These are phyloP conservation scores for Aspergillus fumigatiaffinis DNA, from an alignment of 2,329 filamentous ascomycete species.

Conservation along the genomic window DNA sequence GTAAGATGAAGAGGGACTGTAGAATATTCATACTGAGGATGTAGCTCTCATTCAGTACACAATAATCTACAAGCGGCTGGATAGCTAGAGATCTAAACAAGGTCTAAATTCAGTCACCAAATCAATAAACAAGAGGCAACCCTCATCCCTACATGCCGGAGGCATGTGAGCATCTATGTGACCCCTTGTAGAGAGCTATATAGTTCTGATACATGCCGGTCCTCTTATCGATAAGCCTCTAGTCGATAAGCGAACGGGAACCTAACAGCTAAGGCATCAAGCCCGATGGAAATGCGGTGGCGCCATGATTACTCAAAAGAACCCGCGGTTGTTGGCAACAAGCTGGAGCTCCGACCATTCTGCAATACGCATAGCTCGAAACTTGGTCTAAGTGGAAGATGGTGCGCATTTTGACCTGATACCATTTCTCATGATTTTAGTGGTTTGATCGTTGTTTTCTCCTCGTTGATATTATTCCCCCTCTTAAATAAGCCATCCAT, in stretches of 20 bases:
- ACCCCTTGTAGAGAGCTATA: not conserved
- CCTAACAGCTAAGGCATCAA: not conserved
- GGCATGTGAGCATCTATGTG: slow-evolving; percentile 2
- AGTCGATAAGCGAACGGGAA: not conserved
- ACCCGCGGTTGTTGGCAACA: not conserved
- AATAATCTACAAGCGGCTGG: not conserved
- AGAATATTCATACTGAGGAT: slow-evolving; percentile 26
- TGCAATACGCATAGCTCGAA: not conserved
- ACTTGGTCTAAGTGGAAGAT: not conserved
- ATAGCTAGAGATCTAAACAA: not conserved
- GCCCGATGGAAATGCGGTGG: not conserved
- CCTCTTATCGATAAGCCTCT: not conserved
- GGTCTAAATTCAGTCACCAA: not conserved
- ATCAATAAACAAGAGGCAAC: not conserved
- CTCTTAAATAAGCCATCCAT: not conserved
- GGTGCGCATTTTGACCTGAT: not conserved
- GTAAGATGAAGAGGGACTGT: slow-evolving; percentile 28
- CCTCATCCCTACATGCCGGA: slow-evolving; percentile 4
- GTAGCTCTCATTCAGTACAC: not conserved
- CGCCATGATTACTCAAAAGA: not conserved
- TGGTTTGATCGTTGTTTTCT: not conserved
- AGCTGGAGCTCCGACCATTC: not conserved
- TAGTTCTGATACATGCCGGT: not conserved
- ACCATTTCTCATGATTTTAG: not conserved
- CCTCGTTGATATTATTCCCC: not conserved